Base-by-base conservation (phyloP, 2,329 filamentous ascomycete genomes). In the Penicillium sp. region DNA sequence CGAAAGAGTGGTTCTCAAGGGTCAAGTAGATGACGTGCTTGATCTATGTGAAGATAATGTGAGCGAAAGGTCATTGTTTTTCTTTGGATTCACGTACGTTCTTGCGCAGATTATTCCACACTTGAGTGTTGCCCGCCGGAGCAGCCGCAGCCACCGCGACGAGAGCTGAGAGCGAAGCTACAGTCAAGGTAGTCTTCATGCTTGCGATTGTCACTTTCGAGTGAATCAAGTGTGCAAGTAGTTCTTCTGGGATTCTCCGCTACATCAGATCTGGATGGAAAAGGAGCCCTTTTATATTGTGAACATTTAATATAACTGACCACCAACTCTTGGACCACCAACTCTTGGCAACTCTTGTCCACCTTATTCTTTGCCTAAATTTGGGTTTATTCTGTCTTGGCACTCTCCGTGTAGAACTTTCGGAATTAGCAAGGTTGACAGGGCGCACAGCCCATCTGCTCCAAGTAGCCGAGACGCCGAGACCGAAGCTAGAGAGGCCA, bases 1-100 rank as follows among this genome's bases (percentile, higher is more conserved):
- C 73, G 51, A 75, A 74, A 11, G 67, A 73, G 58, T 73, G 72
- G 55, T 76, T 76, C 57, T 75, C 72, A 58, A 73, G 65, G 51
- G 73, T 73, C 20, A 75, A 58, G 49, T 73, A 73, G 44, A 75
- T 59, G 20, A 74, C 69, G 61, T 71, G 67, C 56, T 71, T 70
- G 55, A 71, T 70, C 67, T 71, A 33, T 33, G 42, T 23, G 37
- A 55, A 15, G 57, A 50, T 23, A 43, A 20, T 15, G 23, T 42
- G 20, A 22, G 15, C 8, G 11, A 12, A 8, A 33, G 2, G 6
- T n/a, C 15, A 11, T 8, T 20, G 22, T 18, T 12, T 12, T 25
- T 8, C n/a, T 2, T 29, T 4, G 20, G 8, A 14, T n/a, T 20
- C 42, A 60, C 63, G 51, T 26, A 68, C 65, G 8, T 69, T 69